These are phyloP conservation scores for Corniculantispora saksenae DNA, from an alignment of 2,329 filamentous ascomycete species.

Conservation along the genomic window DNA sequence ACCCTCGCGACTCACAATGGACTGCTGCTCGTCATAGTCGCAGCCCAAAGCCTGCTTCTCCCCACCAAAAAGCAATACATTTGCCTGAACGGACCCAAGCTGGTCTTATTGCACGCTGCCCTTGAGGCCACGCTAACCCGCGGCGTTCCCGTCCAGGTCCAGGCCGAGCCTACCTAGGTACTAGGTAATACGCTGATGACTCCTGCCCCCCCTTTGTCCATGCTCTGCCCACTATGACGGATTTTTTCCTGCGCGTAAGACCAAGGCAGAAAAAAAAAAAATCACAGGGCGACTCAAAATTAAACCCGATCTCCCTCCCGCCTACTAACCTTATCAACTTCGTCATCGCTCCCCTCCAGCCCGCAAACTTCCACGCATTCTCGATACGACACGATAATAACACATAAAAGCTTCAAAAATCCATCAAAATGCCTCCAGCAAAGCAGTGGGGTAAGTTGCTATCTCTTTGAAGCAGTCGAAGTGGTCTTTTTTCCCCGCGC, in stretches of 20 bases:
- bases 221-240: background rate
- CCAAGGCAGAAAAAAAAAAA: background rate
- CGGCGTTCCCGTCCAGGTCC: background rate
- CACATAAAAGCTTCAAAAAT: background rate
- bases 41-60: background rate
- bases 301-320: slow-evolving; percentile 1
- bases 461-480: slow-evolving; percentile 3
- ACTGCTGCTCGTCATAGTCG: background rate
- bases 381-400: background rate
- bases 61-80: background rate
- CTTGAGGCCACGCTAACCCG: background rate
- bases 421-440: slow-evolving; percentile 43
- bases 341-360: background rate
- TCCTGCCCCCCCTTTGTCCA: slow-evolving; percentile 9
- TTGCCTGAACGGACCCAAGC: background rate
- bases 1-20: background rate
- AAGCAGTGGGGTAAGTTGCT: slow-evolving; percentile 45
- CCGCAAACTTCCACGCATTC: background rate
- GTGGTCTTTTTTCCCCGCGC: background rate
- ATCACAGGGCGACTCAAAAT: background rate
- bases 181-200: slow-evolving; percentile 2
- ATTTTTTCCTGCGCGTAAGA: background rate
- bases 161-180: slow-evolving; percentile 8
- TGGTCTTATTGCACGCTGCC: background rate
- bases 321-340: background rate